Percentiles rank a stretch among this genome's conserved stretches.
These are phyloP conservation scores for Aspergillus ochraceus DNA, from an alignment of 2,329 filamentous ascomycete genomes.

Conservation along the genomic window DNA sequence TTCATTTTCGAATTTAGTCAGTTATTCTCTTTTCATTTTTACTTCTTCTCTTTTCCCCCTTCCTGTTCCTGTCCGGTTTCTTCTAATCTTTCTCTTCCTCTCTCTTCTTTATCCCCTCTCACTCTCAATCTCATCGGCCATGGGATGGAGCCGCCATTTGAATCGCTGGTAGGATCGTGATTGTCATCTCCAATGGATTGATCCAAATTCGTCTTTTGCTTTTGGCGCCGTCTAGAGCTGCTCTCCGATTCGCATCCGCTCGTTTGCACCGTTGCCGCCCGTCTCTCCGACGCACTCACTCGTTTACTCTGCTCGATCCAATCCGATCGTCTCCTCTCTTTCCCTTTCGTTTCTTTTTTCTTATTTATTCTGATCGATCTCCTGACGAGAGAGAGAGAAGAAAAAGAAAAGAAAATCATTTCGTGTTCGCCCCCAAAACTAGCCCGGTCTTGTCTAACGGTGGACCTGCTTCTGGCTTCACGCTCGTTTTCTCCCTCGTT, in stretches of 20 bases:
- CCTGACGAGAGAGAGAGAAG: neutral
- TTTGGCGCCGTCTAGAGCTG: conserved; percentile 10
- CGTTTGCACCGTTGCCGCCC: conserved; percentile 6
- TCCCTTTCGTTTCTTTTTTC: neutral
- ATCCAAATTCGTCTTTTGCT: neutral
- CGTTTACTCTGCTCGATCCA: neutral
- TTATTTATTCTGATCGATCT: neutral
- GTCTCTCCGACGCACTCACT: neutral
- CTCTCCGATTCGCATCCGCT: conserved; percentile 13
- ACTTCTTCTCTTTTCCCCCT: conserved; percentile 18
- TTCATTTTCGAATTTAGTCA: too few relatives aligned
- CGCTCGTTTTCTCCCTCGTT: conserved; percentile 1
- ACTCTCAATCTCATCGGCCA: conserved; percentile 14
- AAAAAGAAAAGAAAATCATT: conserved; percentile 1
- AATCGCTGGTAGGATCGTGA: conserved; percentile 32
- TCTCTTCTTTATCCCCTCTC: conserved; percentile 10
- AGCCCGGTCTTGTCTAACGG: neutral
- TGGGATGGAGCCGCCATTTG: conserved; percentile 22
- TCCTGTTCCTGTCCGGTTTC: conserved; percentile 7
- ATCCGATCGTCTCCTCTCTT: neutral
- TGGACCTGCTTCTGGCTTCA: conserved; percentile 1
- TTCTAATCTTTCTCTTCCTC: neutral
- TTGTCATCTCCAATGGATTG: conserved; percentile 20
- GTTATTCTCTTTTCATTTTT: neutral
- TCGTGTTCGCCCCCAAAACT: neutral